Base-by-base conservation (phyloP, 805 yeast species). In the Sugiyamaella qingdaonensis region DNA sequence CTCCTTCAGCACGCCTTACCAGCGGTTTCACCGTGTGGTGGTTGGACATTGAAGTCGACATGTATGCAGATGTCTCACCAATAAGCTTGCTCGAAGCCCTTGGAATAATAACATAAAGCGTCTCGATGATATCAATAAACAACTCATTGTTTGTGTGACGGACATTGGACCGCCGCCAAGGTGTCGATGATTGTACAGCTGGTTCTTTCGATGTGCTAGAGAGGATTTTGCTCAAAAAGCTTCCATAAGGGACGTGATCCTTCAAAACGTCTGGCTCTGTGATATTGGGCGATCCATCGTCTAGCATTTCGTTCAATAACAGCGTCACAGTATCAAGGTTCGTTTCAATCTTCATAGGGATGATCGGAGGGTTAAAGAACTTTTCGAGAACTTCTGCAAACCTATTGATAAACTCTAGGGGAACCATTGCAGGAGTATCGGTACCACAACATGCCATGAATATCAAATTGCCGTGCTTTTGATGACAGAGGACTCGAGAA, bases 111-210 rank as follows among this genome's bases (percentile, higher is more conserved):
- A 85, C 77, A 57, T 77, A 78, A 19, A 87, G 67, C 0, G 76
- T 72, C 66, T 92, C 99, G 2, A 76, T 74, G 4, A 94, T 66
- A 68, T 94, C 98, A 8, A 92, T 85, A 65, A 84, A 89, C 68
- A 92, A 75, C 68, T 92, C 98, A 67, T 92, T 89, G 58, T 83
- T 83, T 2, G 88, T 77, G 65, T 88, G 82, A 58, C 77, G 79
- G n/a, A 86, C 85, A 57, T 81, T 78, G 3, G 83, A 65, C 46
- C 80, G 74, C 61, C 98, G 78, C 98, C 98, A 92, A 9, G 61
- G 53, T 8, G 60, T 54, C 4, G 64, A 58, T 18, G 52, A 51
- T 21, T 39, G 24, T 14, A 21, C 8, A 13, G 19, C 24, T 16
- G 43, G 43, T 5, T 16, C 43, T 39, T 39, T 39, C 3, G 65